Evolutionary conservation across 805 yeast genomes (phyloP).

Genomic region (Starmerella bacillaris): DNA sequence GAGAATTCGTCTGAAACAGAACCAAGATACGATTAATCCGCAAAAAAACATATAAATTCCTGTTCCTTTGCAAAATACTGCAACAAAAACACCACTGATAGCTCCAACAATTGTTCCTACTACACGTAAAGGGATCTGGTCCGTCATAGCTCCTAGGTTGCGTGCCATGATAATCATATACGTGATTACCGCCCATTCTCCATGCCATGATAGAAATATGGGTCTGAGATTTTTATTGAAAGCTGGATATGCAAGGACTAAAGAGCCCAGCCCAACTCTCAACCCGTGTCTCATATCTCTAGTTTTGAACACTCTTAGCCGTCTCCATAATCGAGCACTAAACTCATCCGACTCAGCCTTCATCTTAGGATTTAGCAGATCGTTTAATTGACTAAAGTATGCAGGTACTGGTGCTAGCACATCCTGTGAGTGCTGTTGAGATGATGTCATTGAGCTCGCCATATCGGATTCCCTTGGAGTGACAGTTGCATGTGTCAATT

Average conservation of each 20-base stretch:
- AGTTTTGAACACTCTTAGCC: slow-evolving; percentile 34
- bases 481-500: neutral
- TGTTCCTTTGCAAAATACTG: slow-evolving; percentile 30
- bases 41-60: slow-evolving; percentile 35
- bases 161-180: slow-evolving; percentile 72
- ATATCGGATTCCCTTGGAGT: no score
- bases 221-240: slow-evolving; percentile 39
- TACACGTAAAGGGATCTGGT: slow-evolving; percentile 36
- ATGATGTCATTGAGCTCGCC: neutral
- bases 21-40: slow-evolving; percentile 26
- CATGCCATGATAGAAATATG: slow-evolving; percentile 46
- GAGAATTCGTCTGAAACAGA: slow-evolving; percentile 38
- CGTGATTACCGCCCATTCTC: slow-evolving; percentile 74
- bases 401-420: neutral
- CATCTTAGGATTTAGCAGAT: slow-evolving; percentile 11
- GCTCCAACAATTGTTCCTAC: slow-evolving; percentile 66
- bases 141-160: slow-evolving; percentile 66
- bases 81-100: slow-evolving; percentile 33
- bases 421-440: neutral
- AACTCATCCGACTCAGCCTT: slow-evolving; percentile 9
- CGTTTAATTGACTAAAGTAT: slow-evolving; percentile 5
- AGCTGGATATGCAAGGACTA: slow-evolving; percentile 48
- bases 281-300: slow-evolving; percentile 64
- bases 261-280: slow-evolving; percentile 62
- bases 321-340: slow-evolving; percentile 22